Evolutionary conservation across 805 yeast genomes (phyloP).

Genomic region (Wickerhamomyces alni): DNA sequence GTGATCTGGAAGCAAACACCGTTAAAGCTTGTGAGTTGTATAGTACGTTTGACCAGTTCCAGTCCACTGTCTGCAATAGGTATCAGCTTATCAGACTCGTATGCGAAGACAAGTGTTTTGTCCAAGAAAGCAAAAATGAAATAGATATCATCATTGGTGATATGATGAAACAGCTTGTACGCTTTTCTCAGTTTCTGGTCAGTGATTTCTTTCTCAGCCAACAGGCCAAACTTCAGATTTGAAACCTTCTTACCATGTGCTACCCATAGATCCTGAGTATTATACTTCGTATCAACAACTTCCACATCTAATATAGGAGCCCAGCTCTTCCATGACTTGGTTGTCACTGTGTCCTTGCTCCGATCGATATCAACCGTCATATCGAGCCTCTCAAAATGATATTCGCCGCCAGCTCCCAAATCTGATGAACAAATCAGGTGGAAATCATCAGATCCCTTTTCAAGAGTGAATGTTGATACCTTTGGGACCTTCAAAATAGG

Average conservation of each 20-base stretch:
- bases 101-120: slow-evolving; percentile 31
- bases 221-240: slow-evolving; percentile 12
- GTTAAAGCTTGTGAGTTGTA: slow-evolving; percentile 11
- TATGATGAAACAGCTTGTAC: slow-evolving; percentile 11
- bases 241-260: slow-evolving; percentile 18
- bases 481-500: slow-evolving; percentile 34
- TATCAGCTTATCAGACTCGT: slow-evolving; percentile 20
- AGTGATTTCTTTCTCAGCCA: slow-evolving; percentile 11
- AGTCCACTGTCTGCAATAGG: slow-evolving; percentile 22
- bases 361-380: slow-evolving; percentile 8
- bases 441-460: slow-evolving; percentile 8
- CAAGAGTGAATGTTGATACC: slow-evolving; percentile 22
- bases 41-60: slow-evolving; percentile 10
- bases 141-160: slow-evolving; percentile 15
- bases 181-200: slow-evolving; percentile 16
- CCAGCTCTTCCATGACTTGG: slow-evolving; percentile 38
- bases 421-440: slow-evolving; percentile 34
- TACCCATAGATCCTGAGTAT: slow-evolving; percentile 34
- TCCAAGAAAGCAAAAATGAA: slow-evolving; percentile 34
- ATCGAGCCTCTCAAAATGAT: slow-evolving; percentile 24
- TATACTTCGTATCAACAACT: slow-evolving; percentile 23
- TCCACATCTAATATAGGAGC: slow-evolving; percentile 39
- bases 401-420: slow-evolving; percentile 33
- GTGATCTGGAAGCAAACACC: slow-evolving; percentile 20
- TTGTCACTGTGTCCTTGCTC: slow-evolving; percentile 2